These are phyloP conservation scores for Sporothrix brasiliensis DNA, from an alignment of 2,329 filamentous ascomycete genomes.

Conservation along the genomic window DNA sequence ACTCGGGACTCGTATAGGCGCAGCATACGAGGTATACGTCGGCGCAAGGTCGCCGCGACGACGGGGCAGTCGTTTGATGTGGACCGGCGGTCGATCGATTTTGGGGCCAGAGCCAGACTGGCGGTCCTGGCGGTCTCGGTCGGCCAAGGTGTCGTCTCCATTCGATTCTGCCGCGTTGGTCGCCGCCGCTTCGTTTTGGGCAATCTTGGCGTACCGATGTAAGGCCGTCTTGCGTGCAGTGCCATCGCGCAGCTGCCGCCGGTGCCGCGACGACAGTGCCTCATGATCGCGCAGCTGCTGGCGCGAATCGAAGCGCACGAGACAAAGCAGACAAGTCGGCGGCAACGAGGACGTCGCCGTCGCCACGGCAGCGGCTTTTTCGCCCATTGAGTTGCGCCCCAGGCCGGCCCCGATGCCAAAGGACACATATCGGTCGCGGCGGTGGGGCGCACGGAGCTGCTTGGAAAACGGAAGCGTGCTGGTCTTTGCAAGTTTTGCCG, in stretches of 20 bases:
- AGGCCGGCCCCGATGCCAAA: slow-evolving; percentile 56
- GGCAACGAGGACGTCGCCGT: not conserved
- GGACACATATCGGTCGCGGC: slow-evolving; percentile 52
- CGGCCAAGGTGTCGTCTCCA: not conserved
- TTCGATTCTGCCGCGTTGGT: not conserved
- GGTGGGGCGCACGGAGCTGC: slow-evolving; percentile 39
- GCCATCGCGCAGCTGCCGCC: slow-evolving; percentile 34
- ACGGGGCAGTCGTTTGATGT: slow-evolving; percentile 38
- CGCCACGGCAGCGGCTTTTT: not conserved
- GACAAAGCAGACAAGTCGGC: slow-evolving; percentile 59
- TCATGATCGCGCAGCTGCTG: slow-evolving; percentile 41
- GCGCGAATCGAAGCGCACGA: slow-evolving; percentile 58
- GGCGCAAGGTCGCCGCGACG: slow-evolving; percentile 44
- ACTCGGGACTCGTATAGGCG: not conserved
- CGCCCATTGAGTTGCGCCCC: slow-evolving; percentile 24
- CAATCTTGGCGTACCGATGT: slow-evolving; percentile 32
- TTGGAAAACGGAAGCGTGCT: slow-evolving; percentile 12
- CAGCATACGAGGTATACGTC: slow-evolving; percentile 57
- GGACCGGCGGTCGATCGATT: slow-evolving; percentile 24
- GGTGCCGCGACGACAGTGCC: slow-evolving; percentile 38
- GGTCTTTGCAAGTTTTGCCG: not conserved
- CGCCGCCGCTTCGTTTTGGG: not conserved
- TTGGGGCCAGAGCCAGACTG: slow-evolving; percentile 14
- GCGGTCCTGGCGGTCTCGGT: slow-evolving; percentile 38
- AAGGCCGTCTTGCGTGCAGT: slow-evolving; percentile 28